A percentile compares a stretch with the other conserved stretches of the same genome.
Evolutionary conservation across 441 rosid genomes (phyloP).

Genomic region (Capsella rubella): DNA sequence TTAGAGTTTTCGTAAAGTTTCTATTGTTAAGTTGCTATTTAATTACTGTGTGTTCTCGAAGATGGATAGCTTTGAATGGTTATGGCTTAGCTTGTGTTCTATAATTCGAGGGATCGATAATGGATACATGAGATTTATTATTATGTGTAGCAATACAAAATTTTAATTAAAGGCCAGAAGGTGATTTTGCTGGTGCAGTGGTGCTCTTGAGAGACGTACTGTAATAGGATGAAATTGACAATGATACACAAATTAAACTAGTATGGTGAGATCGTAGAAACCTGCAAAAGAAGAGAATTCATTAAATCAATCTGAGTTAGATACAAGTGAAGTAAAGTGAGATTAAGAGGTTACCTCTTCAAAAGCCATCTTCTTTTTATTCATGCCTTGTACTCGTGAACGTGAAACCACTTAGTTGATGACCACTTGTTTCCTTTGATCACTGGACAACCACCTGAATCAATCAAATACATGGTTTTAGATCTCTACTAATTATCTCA

Average conservation of each 20-base stretch:
- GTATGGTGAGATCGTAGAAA: conserved; percentile 18
- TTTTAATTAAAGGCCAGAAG: not conserved
- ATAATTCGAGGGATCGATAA: no score
- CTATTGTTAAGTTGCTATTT: no score
- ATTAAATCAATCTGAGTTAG: conserved; percentile 26
- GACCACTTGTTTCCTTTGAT: conserved; percentile 92
- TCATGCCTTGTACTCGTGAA: conserved; percentile 56
- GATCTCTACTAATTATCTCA: not conserved
- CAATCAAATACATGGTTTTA: conserved; percentile 3
- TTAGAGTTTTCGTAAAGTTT: no score
- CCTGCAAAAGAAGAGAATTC: conserved; percentile 10
- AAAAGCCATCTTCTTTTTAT: not conserved
- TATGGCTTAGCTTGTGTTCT: no score
- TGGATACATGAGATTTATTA: no score
- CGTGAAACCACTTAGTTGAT: conserved; percentile 90
- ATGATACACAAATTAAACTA: not conserved
- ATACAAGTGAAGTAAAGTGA: not conserved
- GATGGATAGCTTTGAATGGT: no score
- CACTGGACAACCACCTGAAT: conserved; percentile 85
- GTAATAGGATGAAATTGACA: not conserved
- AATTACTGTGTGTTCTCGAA: no score
- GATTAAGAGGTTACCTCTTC: conserved; percentile 20
- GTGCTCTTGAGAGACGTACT: not conserved
- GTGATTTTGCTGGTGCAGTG: not conserved
- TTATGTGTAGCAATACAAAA: not conserved